Base-by-base conservation (phyloP, 805 yeast genomes). In the Sugiyamaella qingdaonensis region DNA sequence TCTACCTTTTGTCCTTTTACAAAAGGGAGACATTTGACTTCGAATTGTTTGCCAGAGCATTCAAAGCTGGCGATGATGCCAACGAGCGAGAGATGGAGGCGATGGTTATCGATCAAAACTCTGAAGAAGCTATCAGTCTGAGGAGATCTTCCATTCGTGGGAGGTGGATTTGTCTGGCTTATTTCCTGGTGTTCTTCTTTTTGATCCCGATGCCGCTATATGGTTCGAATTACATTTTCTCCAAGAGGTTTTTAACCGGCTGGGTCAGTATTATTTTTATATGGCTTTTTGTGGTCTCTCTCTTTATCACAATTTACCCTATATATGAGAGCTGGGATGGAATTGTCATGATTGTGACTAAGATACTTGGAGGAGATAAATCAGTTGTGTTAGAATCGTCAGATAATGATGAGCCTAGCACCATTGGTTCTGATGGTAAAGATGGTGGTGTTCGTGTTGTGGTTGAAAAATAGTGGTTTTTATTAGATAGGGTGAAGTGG, bases 121-220 rank as follows among this genome's bases (percentile, higher is more conserved):
- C 71, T 13, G 75, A 72, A 39, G 95, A 87, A 57, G 73, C 75
- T 47, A 71, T 64, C 9, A 66, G 73, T 9, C 75, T 88, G 57
- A 68, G 68, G 47, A 77, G 70, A 58, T 81, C 88, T 3, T 78
- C 86, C 44, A 82, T 77, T 58, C 70, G 72, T 41, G 92, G 90
- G 1, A 78, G 79, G 35, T 70, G 69, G 49, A 72, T 86, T 39
- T 84, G 90, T 64, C 66, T 79, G 2, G 70, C 78, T 42, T 75
- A 87, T 58, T 81, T 88, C 8, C 59, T 87, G 10, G 74, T 84
- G 44, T 71, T 89, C 48, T 70, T 88, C 33, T 76, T 90, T 29
- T 62, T 89, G 27, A 88, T 94, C 90, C 96, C 96, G 62, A 86
- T 88, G 88, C 95, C 96, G 59, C 84, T 89, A 92, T 88, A 85